Conservation (phyloP, 2,329 filamentous ascomycete genomes). For the Eutypa lata region DNA sequence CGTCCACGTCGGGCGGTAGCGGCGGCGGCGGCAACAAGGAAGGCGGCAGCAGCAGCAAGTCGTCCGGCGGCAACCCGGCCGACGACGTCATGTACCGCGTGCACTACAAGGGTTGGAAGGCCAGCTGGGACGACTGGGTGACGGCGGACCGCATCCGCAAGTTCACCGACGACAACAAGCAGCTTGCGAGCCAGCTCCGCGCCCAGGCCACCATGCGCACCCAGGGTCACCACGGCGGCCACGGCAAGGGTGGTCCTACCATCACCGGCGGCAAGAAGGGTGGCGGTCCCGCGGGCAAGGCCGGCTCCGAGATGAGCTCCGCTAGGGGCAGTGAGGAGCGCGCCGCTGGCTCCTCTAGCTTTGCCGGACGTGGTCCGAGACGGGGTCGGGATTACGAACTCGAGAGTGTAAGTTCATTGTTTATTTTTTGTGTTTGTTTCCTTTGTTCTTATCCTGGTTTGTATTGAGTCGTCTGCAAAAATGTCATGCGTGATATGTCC, state of each 20-base stretch:
- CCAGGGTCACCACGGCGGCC: conserved; percentile 46
- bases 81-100: conserved; percentile 82
- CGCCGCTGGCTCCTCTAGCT: conserved; percentile 56
- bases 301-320: conserved; percentile 59
- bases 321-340: conserved; percentile 76
- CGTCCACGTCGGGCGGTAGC: neutral
- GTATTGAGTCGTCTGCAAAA: conserved; percentile 22
- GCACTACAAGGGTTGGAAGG: conserved; percentile 99
- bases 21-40: conserved; percentile 17
- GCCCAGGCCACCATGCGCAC: conserved; percentile 47
- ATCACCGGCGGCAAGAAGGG: conserved; percentile 53
- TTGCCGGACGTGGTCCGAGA: conserved; percentile 66
- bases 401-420: conserved; percentile 64
- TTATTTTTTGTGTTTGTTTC: conserved; percentile 11
- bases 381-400: conserved; percentile 77
- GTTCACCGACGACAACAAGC: conserved; percentile 90
- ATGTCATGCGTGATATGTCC: conserved; percentile 22
- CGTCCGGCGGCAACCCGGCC: conserved; percentile 59
- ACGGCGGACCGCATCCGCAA: conserved; percentile 90
- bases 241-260: conserved; percentile 31
- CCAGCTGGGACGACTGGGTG: conserved; percentile 99
- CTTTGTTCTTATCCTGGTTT: conserved; percentile 27
- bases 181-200: conserved; percentile 73
- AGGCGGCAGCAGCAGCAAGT: conserved; percentile 41
- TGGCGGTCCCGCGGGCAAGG: conserved; percentile 39